Evolutionary conservation across 2,329 filamentous ascomycete species (phyloP).

Genomic region (Aspergillus sp.): DNA sequence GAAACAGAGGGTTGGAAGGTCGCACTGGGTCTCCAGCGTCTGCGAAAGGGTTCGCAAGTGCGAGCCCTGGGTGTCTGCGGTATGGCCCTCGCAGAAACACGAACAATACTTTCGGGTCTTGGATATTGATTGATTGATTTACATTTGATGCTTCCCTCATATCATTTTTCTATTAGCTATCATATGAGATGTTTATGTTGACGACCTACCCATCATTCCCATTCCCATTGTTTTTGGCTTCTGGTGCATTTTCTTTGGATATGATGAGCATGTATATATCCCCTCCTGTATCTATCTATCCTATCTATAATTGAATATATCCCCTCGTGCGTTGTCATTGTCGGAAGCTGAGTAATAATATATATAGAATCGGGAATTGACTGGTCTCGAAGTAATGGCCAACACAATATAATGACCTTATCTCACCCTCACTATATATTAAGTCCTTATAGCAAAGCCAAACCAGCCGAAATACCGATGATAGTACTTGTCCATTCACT

Average conservation of each 20-base stretch:
- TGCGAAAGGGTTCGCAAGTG: slow-evolving; percentile 61
- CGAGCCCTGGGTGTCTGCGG: slow-evolving; percentile 56
- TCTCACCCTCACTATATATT: too few relatives aligned
- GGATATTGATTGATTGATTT: slow-evolving; percentile 19
- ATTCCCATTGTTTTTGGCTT: neutral
- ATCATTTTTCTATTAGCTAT: neutral
- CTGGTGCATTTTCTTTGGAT: neutral
- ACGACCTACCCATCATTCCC: neutral
- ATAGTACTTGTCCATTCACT: too few relatives aligned
- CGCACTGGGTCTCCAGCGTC: slow-evolving; percentile 59
- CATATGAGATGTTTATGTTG: slow-evolving; percentile 2
- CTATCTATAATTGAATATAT: slow-evolving; percentile 12
- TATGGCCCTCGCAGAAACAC: slow-evolving; percentile 25
- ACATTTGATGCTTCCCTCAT: neutral
- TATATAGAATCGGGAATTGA: too few relatives aligned
- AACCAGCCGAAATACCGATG: too few relatives aligned
- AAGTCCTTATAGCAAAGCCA: too few relatives aligned
- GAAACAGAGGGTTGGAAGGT: slow-evolving; percentile 67
- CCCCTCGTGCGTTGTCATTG: neutral
- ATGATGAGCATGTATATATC: slow-evolving; percentile 13
- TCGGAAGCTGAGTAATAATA: too few relatives aligned
- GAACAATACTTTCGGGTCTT: slow-evolving; percentile 26
- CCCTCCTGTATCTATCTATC: slow-evolving; percentile 10
- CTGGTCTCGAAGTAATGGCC: too few relatives aligned
- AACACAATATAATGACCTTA: too few relatives aligned